Evolutionary conservation across 768 basidiomycete genomes (phyloP).

Genomic region (Clavulina sp.): DNA sequence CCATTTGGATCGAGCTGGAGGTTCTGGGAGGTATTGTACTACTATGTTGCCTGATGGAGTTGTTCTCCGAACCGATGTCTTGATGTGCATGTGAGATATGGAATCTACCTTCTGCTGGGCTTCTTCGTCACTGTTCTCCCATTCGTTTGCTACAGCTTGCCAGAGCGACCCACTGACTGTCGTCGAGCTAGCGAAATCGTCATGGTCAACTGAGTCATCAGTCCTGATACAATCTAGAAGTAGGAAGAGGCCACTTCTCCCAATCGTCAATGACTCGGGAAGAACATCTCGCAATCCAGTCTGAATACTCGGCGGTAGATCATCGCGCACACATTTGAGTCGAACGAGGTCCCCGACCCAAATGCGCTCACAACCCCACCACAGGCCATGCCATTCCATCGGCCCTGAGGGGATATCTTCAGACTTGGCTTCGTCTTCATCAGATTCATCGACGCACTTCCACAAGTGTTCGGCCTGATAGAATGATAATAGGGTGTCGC

Average conservation of each 20-base stretch:
- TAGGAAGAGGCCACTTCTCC: background rate
- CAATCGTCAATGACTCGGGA: background rate
- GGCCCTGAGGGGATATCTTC: no score
- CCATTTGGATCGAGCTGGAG: constrained; percentile 55
- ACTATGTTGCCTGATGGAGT: background rate
- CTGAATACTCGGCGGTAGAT: background rate
- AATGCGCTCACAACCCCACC: constrained; percentile 10
- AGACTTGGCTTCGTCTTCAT: background rate
- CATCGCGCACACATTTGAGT: background rate
- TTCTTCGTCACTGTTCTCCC: background rate
- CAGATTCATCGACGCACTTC: background rate
- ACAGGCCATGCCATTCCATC: constrained; percentile 10
- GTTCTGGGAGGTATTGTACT: constrained; percentile 30
- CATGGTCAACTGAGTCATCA: background rate
- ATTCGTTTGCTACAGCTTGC: background rate
- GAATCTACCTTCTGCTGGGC: background rate
- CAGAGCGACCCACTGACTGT: background rate
- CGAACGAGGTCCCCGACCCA: constrained; percentile 11
- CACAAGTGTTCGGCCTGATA: background rate
- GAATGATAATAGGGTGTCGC: background rate
- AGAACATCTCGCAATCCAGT: background rate
- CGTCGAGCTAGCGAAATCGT: background rate
- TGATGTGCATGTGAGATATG: no score
- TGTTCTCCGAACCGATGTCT: background rate
- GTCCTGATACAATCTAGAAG: background rate